A percentile compares a stretch with the other conserved stretches of the same genome.
Conservation (phyloP, 306 rosid species). For the Vigna mungo region DNA sequence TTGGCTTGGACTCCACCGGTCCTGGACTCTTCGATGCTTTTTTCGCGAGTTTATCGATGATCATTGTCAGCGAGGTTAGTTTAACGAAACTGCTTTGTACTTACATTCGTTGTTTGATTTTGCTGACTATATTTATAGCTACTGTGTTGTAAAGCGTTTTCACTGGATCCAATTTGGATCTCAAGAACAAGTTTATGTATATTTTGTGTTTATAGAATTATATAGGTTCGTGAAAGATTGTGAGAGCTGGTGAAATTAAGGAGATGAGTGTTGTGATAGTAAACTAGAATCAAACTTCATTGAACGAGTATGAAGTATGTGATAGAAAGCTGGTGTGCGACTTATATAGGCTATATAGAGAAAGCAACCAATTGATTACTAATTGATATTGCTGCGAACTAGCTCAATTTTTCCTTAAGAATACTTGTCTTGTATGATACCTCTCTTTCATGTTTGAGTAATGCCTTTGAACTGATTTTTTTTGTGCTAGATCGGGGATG, state of each 20-base stretch:
- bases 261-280: not conserved
- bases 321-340: not conserved
- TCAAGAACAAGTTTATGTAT: not conserved
- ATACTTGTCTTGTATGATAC: slow-evolving; percentile 29
- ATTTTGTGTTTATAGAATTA: not conserved
- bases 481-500: slow-evolving; percentile 92
- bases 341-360: slow-evolving; percentile 1
- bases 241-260: not conserved
- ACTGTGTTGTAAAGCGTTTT: slow-evolving; percentile 20
- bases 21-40: slow-evolving; percentile 91
- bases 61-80: slow-evolving; percentile 93
- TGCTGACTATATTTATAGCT: not conserved
- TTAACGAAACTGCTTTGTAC: slow-evolving; percentile 14
- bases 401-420: slow-evolving; percentile 10
- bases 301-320: not conserved
- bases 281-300: slow-evolving; percentile 2
- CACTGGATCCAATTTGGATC: slow-evolving; percentile 33
- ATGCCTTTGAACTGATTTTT: slow-evolving; percentile 42
- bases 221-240: not conserved
- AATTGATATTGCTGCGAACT: slow-evolving; percentile 1
- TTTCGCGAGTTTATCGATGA: slow-evolving; percentile 90
- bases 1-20: slow-evolving; percentile 71
- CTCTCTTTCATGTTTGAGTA: slow-evolving; percentile 23
- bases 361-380: not conserved
- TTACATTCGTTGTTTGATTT: not conserved